Conservation (phyloP, 805 yeast genomes). For the Kregervanrija pseudodelftensis region DNA sequence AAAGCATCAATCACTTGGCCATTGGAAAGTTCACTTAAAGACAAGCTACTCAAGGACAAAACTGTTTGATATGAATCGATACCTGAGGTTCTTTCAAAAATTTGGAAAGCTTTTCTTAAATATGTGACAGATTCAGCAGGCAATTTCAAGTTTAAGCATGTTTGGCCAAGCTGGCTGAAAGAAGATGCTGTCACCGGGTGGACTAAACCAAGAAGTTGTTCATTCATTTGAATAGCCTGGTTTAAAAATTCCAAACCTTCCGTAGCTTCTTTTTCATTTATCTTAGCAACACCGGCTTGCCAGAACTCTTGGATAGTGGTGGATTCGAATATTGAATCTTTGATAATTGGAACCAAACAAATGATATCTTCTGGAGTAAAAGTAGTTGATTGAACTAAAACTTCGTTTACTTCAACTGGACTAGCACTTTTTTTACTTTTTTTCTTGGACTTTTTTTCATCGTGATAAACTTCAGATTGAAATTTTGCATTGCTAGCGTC, state of each 20-base stretch:
- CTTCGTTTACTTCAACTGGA: slow-evolving; percentile 3
- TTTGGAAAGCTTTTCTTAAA: slow-evolving; percentile 61
- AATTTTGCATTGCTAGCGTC: slow-evolving; percentile 19
- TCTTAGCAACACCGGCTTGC: slow-evolving; percentile 45
- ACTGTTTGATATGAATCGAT: slow-evolving; percentile 72
- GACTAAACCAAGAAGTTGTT: slow-evolving; percentile 76
- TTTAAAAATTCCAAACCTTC: slow-evolving; percentile 56
- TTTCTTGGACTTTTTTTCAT: slow-evolving; percentile 29
- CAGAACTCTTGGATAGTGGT: slow-evolving; percentile 67
- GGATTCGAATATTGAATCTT: slow-evolving; percentile 62
- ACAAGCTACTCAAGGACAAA: slow-evolving; percentile 66
- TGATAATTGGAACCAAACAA: slow-evolving; percentile 67
- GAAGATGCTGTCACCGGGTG: slow-evolving; percentile 74
- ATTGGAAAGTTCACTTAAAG: slow-evolving; percentile 58
- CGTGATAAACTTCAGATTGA: slow-evolving; percentile 15
- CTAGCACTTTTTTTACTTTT: slow-evolving; percentile 18
- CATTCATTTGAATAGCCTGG: slow-evolving; percentile 67
- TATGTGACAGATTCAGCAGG: slow-evolving; percentile 45
- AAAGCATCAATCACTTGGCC: slow-evolving; percentile 56
- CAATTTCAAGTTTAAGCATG: slow-evolving; percentile 54
- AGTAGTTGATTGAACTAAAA: slow-evolving; percentile 28
- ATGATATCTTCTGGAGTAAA: slow-evolving; percentile 56
- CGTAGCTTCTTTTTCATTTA: slow-evolving; percentile 34
- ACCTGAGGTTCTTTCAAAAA: slow-evolving; percentile 78
- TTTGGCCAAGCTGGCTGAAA: slow-evolving; percentile 57